phyloP scores from a whole-genome alignment of 345 rosid species.

The Triadica sebifera region DNA sequence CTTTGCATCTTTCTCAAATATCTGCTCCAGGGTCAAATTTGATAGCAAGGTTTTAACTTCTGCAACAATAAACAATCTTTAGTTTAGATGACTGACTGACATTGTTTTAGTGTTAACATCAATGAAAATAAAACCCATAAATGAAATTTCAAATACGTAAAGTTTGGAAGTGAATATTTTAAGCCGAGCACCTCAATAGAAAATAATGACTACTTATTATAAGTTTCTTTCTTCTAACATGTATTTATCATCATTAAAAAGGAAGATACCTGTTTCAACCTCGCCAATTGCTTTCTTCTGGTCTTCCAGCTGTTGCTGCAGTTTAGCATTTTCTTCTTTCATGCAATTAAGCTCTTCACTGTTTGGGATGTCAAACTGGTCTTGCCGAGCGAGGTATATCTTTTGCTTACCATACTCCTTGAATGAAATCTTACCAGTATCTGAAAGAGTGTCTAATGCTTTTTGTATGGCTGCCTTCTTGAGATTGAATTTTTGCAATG shows the following conservation, averaged over 20 bases:
- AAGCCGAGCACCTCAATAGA: neutral
- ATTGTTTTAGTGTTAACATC: neutral
- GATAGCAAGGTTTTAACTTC: conserved; percentile 69
- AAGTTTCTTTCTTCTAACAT: neutral
- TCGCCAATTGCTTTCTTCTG: conserved; percentile 55
- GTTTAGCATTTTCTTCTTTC: conserved; percentile 68
- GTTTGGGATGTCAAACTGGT: conserved; percentile 85
- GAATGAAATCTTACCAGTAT: conserved; percentile 64
- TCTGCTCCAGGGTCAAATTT: conserved; percentile 73
- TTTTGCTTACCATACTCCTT: conserved; percentile 98
- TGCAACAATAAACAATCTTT: conserved; percentile 34
- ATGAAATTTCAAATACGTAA: neutral
- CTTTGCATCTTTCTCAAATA: conserved; percentile 54
- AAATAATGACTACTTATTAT: neutral
- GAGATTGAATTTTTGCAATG: conserved; percentile 80
- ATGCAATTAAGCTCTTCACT: conserved; percentile 68
- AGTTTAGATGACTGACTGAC: neutral
- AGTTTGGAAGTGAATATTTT: neutral
- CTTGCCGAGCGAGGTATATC: conserved; percentile 84
- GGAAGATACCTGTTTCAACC: conserved; percentile 64
- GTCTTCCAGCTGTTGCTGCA: conserved; percentile 62
- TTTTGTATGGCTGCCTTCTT: conserved; percentile 64
- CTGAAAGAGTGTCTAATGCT: conserved; percentile 78
- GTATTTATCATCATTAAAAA: neutral
- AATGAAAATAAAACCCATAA: neutral